phyloP scores from a whole-genome alignment of 164 flowering plant genomes.

The Kalanchoe fedtschenkoi region DNA sequence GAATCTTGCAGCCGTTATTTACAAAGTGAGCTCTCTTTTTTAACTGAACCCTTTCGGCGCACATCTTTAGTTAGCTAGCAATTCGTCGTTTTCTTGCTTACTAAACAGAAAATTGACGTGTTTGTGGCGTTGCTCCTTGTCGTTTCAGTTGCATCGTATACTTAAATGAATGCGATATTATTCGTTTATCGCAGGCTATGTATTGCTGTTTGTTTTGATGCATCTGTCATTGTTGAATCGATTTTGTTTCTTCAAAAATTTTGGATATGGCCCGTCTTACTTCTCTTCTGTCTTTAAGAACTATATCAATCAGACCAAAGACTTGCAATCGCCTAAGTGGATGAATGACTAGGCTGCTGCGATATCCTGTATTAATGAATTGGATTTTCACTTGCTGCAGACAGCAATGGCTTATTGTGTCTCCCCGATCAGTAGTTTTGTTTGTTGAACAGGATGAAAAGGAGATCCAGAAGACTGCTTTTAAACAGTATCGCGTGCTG shows the following conservation, averaged over 20 bases:
- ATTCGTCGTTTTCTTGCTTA: neutral
- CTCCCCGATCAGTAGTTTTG: neutral
- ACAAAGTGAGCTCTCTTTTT: slow-evolving; percentile 35
- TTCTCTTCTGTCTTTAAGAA: too few species aligned
- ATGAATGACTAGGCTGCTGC: too few species aligned
- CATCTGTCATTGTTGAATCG: too few species aligned
- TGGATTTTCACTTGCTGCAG: neutral
- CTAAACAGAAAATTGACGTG: slow-evolving; percentile 14
- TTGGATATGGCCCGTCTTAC: too few species aligned
- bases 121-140: neutral
- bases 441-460: slow-evolving; percentile 75
- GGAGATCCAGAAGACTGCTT: slow-evolving; percentile 71
- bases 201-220: too few species aligned
- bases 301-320: too few species aligned
- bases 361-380: too few species aligned
- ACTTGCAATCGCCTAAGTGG: too few species aligned
- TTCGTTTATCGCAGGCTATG: too few species aligned
- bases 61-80: neutral
- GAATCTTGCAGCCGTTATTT: slow-evolving; percentile 87
- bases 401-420: neutral
- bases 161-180: too few species aligned
- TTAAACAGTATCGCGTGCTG: slow-evolving; percentile 53
- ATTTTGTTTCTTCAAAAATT: too few species aligned
- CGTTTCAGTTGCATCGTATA: too few species aligned
- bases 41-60: neutral